Conservation (phyloP, 129 eudicot species). For the Saposhnikovia divaricata region DNA sequence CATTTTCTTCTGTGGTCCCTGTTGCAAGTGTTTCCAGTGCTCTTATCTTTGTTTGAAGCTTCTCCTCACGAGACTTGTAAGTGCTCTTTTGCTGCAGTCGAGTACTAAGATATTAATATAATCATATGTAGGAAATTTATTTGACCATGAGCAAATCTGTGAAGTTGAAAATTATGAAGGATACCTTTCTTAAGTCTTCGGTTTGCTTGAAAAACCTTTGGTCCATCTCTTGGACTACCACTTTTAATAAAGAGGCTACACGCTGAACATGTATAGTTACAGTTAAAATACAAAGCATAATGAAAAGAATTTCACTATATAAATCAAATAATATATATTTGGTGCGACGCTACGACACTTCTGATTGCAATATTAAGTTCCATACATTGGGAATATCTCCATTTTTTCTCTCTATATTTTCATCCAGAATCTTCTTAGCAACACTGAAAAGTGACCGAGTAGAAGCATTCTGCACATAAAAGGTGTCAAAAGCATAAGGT, state of each 20-base stretch:
- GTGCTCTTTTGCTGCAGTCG: conserved; percentile 57
- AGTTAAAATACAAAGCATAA: conserved; percentile 1
- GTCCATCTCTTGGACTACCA: conserved; percentile 71
- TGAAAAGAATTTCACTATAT: background rate
- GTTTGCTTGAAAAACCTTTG: conserved; percentile 57
- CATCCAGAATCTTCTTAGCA: conserved; percentile 70
- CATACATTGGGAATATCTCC: conserved; percentile 81
- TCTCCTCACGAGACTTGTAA: conserved; percentile 67
- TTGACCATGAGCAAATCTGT: background rate
- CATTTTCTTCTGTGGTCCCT: conserved; percentile 75
- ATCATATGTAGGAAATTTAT: background rate
- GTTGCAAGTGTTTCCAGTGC: conserved; percentile 64
- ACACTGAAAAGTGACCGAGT: conserved; percentile 59
- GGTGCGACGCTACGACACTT: background rate
- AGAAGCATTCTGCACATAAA: conserved; percentile 60
- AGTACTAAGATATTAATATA: conserved; percentile 9
- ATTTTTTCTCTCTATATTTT: conserved; percentile 66
- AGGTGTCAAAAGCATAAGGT: conserved; percentile 14
- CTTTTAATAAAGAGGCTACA: conserved; percentile 58
- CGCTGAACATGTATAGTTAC: conserved; percentile 32
- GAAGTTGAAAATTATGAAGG: background rate
- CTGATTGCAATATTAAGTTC: background rate
- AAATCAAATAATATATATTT: background rate
- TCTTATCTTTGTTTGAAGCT: conserved; percentile 45
- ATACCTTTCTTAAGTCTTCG: conserved; percentile 61